phyloP scores from a whole-genome alignment of 176 grass and related monocot genomes.

The Oryza longistaminata region DNA sequence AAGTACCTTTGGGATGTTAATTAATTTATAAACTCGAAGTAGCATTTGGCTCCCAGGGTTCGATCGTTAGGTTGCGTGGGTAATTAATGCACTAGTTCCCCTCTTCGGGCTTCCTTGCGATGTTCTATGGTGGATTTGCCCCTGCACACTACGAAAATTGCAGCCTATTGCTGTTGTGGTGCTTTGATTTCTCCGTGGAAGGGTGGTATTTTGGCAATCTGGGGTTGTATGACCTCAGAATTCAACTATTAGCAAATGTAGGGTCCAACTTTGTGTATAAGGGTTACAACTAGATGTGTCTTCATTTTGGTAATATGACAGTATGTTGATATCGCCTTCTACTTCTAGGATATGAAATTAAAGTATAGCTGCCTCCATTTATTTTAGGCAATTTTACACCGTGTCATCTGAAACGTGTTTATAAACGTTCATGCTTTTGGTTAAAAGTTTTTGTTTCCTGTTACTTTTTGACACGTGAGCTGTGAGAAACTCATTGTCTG shows the following conservation, averaged over 20 bases:
- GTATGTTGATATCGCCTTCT: background rate
- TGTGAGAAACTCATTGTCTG: background rate
- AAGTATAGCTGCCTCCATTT: background rate
- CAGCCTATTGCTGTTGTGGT: background rate
- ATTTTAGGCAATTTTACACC: background rate
- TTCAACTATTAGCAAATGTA: background rate
- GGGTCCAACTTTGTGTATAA: background rate
- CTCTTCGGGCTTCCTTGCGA: background rate
- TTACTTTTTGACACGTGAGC: too few relatives aligned
- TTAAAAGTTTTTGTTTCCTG: too few relatives aligned
- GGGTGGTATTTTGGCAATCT: background rate
- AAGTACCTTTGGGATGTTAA: too few relatives aligned
- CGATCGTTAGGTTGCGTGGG: background rate
- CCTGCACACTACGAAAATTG: background rate
- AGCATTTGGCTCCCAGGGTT: background rate
- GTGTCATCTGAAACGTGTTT: background rate
- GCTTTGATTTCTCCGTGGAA: background rate
- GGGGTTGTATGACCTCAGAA: background rate
- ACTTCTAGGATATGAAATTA: background rate
- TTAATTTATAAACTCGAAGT: too few relatives aligned
- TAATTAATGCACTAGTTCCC: background rate
- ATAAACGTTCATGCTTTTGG: too few relatives aligned
- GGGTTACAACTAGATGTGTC: background rate
- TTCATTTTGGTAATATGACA: background rate
- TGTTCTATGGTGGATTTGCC: background rate